phyloP scores from a whole-genome alignment of 2,329 filamentous ascomycete genomes.

The Pseudopyrenochaeta lycopersici region DNA sequence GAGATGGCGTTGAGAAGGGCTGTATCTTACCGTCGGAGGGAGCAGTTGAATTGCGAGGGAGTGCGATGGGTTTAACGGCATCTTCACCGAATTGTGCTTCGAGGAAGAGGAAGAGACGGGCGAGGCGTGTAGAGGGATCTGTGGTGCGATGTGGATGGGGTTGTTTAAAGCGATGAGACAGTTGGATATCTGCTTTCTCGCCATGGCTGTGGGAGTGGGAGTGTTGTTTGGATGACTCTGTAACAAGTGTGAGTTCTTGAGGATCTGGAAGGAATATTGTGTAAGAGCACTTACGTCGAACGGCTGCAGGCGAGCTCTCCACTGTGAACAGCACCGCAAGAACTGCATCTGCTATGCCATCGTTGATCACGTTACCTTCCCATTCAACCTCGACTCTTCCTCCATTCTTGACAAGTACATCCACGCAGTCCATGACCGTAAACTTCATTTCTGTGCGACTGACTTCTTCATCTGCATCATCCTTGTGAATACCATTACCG shows the following conservation, averaged over 20 bases:
- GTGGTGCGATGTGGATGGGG: slow-evolving; percentile 78
- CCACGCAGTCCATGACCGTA: slow-evolving; percentile 88
- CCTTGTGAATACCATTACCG: slow-evolving; percentile 46
- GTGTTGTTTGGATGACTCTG: slow-evolving; percentile 49
- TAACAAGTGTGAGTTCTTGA: slow-evolving; percentile 11
- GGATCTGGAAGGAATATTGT: neutral
- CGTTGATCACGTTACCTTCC: slow-evolving; percentile 98
- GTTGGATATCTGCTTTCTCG: slow-evolving; percentile 12
- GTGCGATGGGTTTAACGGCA: slow-evolving; percentile 78
- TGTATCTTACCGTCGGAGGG: slow-evolving; percentile 1
- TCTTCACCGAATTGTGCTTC: slow-evolving; percentile 94
- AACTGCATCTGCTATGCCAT: slow-evolving; percentile 96
- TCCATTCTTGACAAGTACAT: slow-evolving; percentile 77
- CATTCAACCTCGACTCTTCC: slow-evolving; percentile 92
- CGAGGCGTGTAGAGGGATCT: slow-evolving; percentile 77
- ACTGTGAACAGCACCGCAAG: slow-evolving; percentile 92
- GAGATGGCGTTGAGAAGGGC: slow-evolving; percentile 17
- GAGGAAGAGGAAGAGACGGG: slow-evolving; percentile 91
- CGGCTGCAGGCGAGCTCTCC: slow-evolving; percentile 92
- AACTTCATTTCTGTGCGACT: slow-evolving; percentile 63
- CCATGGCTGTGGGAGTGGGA: slow-evolving; percentile 35
- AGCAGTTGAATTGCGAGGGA: slow-evolving; percentile 63
- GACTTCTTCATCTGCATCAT: slow-evolving; percentile 73
- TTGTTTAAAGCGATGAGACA: slow-evolving; percentile 44
- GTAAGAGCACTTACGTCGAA: slow-evolving; percentile 74